Evolutionary conservation across 805 yeast species (phyloP).

Genomic region (Schwanniomyces pseudopolymorphus): DNA sequence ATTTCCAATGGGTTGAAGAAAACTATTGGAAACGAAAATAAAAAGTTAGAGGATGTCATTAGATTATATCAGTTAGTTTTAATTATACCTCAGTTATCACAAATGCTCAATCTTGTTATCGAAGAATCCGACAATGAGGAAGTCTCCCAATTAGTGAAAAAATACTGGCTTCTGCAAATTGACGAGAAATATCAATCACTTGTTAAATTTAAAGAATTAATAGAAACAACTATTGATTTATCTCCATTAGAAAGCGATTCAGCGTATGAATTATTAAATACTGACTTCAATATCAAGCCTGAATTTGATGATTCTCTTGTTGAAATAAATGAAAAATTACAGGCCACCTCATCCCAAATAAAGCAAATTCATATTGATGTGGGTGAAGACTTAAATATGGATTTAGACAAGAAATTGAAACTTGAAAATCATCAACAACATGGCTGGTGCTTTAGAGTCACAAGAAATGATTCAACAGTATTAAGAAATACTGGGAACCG

Average conservation of each 20-base stretch:
- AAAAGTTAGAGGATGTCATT: slow-evolving; percentile 84
- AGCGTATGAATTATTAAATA: slow-evolving; percentile 34
- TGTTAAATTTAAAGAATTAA: slow-evolving; percentile 73
- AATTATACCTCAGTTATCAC: slow-evolving; percentile 66
- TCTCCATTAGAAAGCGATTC: slow-evolving; percentile 66
- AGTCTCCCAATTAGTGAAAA: slow-evolving; percentile 37
- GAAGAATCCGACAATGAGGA: slow-evolving; percentile 27
- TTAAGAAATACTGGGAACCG: slow-evolving; percentile 56
- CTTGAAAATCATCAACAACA: slow-evolving; percentile 83
- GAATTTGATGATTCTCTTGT: slow-evolving; percentile 82
- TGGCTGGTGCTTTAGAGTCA: slow-evolving; percentile 94
- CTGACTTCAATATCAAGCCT: slow-evolving; percentile 83
- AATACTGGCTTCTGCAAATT: slow-evolving; percentile 61
- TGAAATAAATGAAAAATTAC: slow-evolving; percentile 57
- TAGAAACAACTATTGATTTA: slow-evolving; percentile 89
- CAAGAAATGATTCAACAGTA: slow-evolving; percentile 83
- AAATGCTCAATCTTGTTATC: slow-evolving; percentile 46
- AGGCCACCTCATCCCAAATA: slow-evolving; percentile 48
- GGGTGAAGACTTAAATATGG: slow-evolving; percentile 76
- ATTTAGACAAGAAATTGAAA: slow-evolving; percentile 83
- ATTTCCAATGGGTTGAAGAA: slow-evolving; percentile 38
- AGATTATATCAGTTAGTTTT: slow-evolving; percentile 79
- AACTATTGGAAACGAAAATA: slow-evolving; percentile 38
- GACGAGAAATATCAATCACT: slow-evolving; percentile 50
- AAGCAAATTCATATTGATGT: slow-evolving; percentile 58